Evolutionary conservation across 345 rosid species (phyloP), one percentile per base, ranked within the genome.

Genomic region (Cardamine resedifolia): DNA sequence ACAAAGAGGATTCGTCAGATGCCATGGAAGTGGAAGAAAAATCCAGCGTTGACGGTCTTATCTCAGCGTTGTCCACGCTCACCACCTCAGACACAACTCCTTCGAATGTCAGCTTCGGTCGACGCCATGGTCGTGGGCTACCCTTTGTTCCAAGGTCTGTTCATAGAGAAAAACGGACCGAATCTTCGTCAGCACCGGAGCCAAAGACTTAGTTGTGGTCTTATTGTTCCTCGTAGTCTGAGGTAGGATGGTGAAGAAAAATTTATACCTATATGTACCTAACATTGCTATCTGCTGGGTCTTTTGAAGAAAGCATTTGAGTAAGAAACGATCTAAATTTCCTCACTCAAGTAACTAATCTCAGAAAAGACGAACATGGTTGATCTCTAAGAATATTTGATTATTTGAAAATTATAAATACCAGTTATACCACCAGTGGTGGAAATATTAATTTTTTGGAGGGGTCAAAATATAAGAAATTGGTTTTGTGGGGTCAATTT

Each of bases 1-100:
- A 56, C 3, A 70, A 76, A 71, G 75, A 78, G 74, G 68, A 65
- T 47, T 63, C 79, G 12, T 39, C 87, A 57, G 79, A 70, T 53
- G 66, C 83, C 33, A 89, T 89, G 97, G 97, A 91, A 57, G 87
- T 86, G n/a, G 97, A 91, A 83, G 81, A 83, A 23, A 76, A 64
- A 48, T 85, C 85, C 78, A 66, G 75, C 51, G 68, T 89, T n/a
- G 84, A 84, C 36, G 80, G 83, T 71, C 95, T 91, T 63, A 88
- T 91, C 68, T 91, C 93, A 19, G 92, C 95, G 36, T 81, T 94
- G 80, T 91, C 96, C 38, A 85, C 78, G 27, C 74, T 94, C 80
- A 85, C 83, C 76, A 94, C 97, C 51, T 72, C 89, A 61, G 93
- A 84, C 58, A 76, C 93, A 56, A 67, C 90, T 83, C 98, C 97